These are phyloP conservation scores for Yamagishiella unicocca DNA, from an alignment of 139 green algal genomes.

Conservation along the genomic window DNA sequence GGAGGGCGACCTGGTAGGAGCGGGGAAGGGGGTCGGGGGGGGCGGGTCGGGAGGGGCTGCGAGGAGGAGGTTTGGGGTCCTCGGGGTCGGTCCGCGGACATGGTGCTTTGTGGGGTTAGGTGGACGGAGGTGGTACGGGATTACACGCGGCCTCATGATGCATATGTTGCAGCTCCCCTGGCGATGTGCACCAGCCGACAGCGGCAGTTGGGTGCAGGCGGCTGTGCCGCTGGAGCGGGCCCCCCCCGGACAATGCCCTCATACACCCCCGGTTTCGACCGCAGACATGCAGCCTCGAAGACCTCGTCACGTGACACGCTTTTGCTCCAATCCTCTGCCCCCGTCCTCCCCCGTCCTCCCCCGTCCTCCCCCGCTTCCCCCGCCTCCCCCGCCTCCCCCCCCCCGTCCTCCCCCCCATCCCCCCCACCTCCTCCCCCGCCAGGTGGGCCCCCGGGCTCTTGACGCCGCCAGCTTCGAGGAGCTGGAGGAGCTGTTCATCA, in stretches of 20 bases:
- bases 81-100: no score
- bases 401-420: background rate
- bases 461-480: conserved; percentile 46
- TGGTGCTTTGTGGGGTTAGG: no score
- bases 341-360: background rate
- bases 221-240: no score
- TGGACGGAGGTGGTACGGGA: no score
- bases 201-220: no score
- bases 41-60: background rate
- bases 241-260: no score
- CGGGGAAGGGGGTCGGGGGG: background rate
- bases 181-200: no score
- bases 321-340: background rate
- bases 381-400: background rate
- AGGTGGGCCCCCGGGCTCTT: conserved; percentile 42
- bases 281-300: no score
- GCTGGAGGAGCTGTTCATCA: conserved; percentile 50
- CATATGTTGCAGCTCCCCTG: no score
- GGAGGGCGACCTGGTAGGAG: conserved; percentile 33
- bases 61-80: background rate
- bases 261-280: no score
- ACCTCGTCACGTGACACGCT: no score
- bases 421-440: background rate
- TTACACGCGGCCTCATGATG: no score
- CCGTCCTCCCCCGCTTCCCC: background rate